phyloP scores from a whole-genome alignment of 2,329 filamentous ascomycete species.

The Keithomyces neogunnii region DNA sequence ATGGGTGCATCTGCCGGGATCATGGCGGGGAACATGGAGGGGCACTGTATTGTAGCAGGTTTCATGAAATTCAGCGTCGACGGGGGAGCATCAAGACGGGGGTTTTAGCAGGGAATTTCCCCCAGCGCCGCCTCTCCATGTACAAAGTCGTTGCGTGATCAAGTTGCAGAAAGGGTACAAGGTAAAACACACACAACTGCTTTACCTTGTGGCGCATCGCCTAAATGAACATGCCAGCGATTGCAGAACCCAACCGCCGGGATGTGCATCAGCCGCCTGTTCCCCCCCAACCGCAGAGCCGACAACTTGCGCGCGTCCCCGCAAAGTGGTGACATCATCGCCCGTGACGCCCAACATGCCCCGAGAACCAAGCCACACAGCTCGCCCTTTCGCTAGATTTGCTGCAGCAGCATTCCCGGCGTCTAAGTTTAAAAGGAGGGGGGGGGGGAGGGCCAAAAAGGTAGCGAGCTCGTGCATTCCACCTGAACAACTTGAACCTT shows the following conservation, averaged over 20 bases:
- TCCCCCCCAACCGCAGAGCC: background rate
- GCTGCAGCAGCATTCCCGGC: background rate
- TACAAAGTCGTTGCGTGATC: too few species aligned
- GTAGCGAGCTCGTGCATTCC: background rate
- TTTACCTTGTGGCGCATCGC: too few species aligned
- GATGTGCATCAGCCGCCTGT: too few species aligned
- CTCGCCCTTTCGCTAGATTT: background rate
- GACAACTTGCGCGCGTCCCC: background rate
- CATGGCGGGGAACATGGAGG: background rate
- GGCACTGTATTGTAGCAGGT: background rate
- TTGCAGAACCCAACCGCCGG: too few species aligned
- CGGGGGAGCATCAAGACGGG: too few species aligned
- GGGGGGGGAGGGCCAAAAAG: constrained; percentile 17
- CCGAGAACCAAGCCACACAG: constrained; percentile 4
- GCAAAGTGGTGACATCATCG: constrained; percentile 25
- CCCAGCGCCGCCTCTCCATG: too few species aligned
- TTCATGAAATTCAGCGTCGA: too few species aligned
- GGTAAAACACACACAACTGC: too few species aligned
- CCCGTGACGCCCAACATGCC: constrained; percentile 8
- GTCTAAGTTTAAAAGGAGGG: background rate
- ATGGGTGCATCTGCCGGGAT: background rate
- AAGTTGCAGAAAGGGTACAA: too few species aligned
- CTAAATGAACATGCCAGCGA: too few species aligned
- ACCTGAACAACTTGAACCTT: background rate
- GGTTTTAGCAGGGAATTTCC: too few species aligned